Conservation (phyloP, 352 stramenopile species). For the Pythium scleroteichum region DNA sequence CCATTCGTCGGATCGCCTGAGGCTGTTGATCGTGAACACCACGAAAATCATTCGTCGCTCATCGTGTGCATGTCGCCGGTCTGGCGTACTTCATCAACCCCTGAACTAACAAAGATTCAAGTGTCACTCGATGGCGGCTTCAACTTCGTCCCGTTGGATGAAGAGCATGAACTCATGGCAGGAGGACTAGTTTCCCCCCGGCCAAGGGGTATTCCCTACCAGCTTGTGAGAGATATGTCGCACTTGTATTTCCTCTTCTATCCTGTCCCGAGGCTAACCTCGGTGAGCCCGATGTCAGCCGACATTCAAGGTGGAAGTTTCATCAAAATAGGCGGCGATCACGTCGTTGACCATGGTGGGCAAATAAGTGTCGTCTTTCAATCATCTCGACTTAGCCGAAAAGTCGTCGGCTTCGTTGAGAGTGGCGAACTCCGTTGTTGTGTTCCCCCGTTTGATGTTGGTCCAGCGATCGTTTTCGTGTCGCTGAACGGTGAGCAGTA, state of each 20-base stretch:
- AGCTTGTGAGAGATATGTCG: conserved; percentile 57
- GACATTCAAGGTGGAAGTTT: conserved; percentile 68
- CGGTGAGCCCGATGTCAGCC: conserved; percentile 59
- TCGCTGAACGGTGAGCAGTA: conserved; percentile 82
- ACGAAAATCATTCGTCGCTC: conserved; percentile 38
- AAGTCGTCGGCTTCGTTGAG: conserved; percentile 66
- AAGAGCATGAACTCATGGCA: conserved; percentile 18
- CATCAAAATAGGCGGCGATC: conserved; percentile 55
- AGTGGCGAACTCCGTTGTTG: conserved; percentile 67
- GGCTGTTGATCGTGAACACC: background rate
- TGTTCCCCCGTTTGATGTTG: conserved; percentile 63
- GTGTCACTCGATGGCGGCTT: conserved; percentile 65
- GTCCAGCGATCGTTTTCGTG: conserved; percentile 52
- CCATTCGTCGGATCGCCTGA: background rate
- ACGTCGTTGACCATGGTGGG: conserved; percentile 67
- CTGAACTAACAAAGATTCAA: conserved; percentile 68
- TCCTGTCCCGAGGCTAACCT: conserved; percentile 43
- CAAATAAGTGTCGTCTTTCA: conserved; percentile 66
- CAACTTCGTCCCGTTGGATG: conserved; percentile 48
- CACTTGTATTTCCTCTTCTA: conserved; percentile 84
- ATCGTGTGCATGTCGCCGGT: conserved; percentile 50
- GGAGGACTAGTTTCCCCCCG: conserved; percentile 8
- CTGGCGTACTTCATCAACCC: conserved; percentile 32
- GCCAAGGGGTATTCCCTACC: conserved; percentile 15
- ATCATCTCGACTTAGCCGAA: conserved; percentile 47